Conservation (phyloP, 1,284 basidiomycete genomes). For the Heterobasidion parviporum region DNA sequence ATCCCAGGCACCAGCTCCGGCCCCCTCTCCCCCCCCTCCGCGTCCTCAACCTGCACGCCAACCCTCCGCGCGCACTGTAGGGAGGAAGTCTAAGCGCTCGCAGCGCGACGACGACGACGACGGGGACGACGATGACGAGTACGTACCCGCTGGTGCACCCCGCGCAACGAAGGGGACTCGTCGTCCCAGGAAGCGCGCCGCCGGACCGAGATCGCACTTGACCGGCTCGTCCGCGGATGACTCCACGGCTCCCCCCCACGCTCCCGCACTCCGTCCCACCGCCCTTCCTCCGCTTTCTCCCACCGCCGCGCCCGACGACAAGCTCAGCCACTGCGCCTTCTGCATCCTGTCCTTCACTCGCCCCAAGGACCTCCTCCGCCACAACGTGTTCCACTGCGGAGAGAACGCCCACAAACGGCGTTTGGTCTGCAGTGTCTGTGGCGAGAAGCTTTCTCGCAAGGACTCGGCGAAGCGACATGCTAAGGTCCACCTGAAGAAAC, state of each 20-base stretch:
- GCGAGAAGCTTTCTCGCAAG: slow-evolving; percentile 1
- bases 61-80: background rate
- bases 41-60: background rate
- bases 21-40: background rate
- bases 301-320: background rate
- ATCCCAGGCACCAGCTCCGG: background rate
- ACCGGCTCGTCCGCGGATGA: background rate
- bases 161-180: background rate
- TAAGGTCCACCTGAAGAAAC: slow-evolving; percentile 4
- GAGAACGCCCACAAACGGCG: background rate
- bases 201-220: background rate
- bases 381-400: slow-evolving; percentile 2
- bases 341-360: slow-evolving; percentile 6
- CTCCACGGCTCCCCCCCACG: background rate
- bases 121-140: background rate
- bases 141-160: background rate
- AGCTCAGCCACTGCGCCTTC: background rate
- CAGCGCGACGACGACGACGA: background rate
- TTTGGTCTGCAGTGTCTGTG: slow-evolving; percentile 5
- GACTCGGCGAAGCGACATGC: slow-evolving; percentile 10
- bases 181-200: background rate
- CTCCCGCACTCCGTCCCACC: background rate
- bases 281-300: background rate
- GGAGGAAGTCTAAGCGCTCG: slow-evolving; percentile 3
- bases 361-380: slow-evolving; percentile 6